Base-by-base conservation (phyloP, 352 stramenopile genomes). In the Phytopythium litorale region DNA sequence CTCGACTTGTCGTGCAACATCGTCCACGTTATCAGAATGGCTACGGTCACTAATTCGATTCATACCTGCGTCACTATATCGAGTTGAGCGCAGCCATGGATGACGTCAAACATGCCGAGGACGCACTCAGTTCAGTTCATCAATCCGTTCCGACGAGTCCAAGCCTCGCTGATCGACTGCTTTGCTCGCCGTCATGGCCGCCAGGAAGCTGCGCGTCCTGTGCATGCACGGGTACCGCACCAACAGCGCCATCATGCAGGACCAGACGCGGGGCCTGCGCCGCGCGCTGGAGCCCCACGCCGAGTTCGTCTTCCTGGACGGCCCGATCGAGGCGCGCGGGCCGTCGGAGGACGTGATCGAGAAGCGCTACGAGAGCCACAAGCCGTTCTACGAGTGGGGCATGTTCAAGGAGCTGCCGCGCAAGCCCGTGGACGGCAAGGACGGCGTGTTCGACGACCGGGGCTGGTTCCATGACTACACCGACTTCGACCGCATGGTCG, bases 161-260 rank as follows among this genome's bases (percentile, higher is more conserved):
- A 18, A 19, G 5, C 18, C 33, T 38, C 33, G 33, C 33, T 30
- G 4, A 30, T 30, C 2, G 28, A 30, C 28, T 19, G 19, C n/a
- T n/a, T 48, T 18, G 16, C 40, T 48, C 33, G 9, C 19, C 30
- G 23, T 37, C 46, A 68, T 68, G 59, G 48, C 61, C 13, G 48
- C 38, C 48, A 72, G 33, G 67, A 70, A 71, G 58, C 60, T 89
- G 23, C 81, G 78, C 37, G 71, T 88, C 48, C 62, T 90, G 43
- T 88, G 75, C 56, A 76, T 90, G 62, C 81, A 91, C 46, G 79
- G 81, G 28, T 87, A 72, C 50, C 75, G 78, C 57, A 85, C 81
- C 51, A 91, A 88, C 32, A 56, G 46, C 21, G 63, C 60, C 30
- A 73, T 88, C 21, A 87, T 90, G 75, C 35, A 66, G 32, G 74